These are phyloP conservation scores for Closterium sp. DNA, from an alignment of 139 green algal species.

Conservation along the genomic window DNA sequence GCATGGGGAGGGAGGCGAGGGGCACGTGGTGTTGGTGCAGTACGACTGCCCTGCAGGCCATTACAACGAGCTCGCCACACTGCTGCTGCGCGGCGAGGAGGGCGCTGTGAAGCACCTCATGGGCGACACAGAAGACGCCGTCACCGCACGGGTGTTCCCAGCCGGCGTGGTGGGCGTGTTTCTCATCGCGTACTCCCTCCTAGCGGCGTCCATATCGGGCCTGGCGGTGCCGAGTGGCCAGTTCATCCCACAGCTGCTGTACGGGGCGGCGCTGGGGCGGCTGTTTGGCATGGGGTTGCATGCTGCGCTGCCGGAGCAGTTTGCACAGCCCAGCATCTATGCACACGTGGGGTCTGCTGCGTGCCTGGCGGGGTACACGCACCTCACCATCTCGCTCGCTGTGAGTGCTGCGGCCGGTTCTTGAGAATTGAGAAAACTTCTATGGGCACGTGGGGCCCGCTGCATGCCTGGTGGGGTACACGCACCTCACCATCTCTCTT, in stretches of 20 bases:
- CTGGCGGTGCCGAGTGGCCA: slow-evolving; percentile 73
- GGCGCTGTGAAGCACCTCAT: slow-evolving; percentile 25
- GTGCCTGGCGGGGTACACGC: neutral
- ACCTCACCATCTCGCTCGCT: neutral
- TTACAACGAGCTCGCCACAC: slow-evolving; percentile 39
- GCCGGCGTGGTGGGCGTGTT: neutral
- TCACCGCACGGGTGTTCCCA: slow-evolving; percentile 13
- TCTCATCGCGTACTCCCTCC: neutral
- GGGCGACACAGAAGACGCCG: neutral
- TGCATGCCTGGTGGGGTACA: no score
- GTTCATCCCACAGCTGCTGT: slow-evolving; percentile 91
- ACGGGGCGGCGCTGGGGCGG: slow-evolving; percentile 71
- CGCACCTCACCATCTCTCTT: no score
- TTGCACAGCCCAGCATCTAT: slow-evolving; percentile 5
- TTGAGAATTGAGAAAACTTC: no score
- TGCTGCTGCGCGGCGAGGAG: slow-evolving; percentile 28
- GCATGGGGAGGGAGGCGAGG: neutral
- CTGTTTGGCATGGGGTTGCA: slow-evolving; percentile 63
- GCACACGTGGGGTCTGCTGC: neutral
- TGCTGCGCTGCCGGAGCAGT: slow-evolving; percentile 51
- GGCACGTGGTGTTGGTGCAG: neutral
- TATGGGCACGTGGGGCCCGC: no score
- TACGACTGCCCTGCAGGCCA: neutral
- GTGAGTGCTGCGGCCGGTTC: no score
- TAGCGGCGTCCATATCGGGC: slow-evolving; percentile 4